Percentiles rank a stretch among this genome's conserved stretches.
Evolutionary conservation across 768 basidiomycete genomes (phyloP).

Genomic region (Lactifluus piperatus): DNA sequence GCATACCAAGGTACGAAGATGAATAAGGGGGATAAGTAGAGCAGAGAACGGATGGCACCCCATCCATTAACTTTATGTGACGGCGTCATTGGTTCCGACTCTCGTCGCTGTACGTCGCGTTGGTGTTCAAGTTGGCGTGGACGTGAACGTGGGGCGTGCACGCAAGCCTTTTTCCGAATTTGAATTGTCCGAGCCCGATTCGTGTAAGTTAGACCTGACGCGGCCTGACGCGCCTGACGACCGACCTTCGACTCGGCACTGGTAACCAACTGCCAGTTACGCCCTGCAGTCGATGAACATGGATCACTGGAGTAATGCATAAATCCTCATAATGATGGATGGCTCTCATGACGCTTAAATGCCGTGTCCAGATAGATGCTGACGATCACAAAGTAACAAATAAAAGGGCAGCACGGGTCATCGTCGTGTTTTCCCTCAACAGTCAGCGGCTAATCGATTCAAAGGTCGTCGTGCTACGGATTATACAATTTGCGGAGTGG

Average conservation of each 20-base stretch:
- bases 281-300: too few species aligned
- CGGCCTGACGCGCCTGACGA: too few species aligned
- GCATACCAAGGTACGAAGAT: constrained; percentile 39
- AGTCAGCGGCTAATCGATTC: not conserved
- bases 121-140: not conserved
- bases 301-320: too few species aligned
- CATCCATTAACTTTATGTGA: constrained; percentile 24
- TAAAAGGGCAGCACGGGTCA: not conserved
- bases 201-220: too few species aligned
- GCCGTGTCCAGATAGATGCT: too few species aligned
- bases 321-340: too few species aligned
- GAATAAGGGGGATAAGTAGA: constrained; percentile 46
- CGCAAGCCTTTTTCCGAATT: not conserved
- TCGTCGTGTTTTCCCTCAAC: not conserved
- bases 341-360: too few species aligned
- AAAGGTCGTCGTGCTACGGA: not conserved
- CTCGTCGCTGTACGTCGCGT: not conserved
- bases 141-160: not conserved
- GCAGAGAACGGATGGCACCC: constrained; percentile 49
- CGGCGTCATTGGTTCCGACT: not conserved
- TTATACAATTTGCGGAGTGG: not conserved
- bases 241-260: too few species aligned
- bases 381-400: not conserved
- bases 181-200: too few species aligned
- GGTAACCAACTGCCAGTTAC: too few species aligned